A percentile compares a stretch with the other conserved stretches of the same genome.
These are phyloP conservation scores for Neopestalotiopsis sp. DNA, from an alignment of 2,329 filamentous ascomycete genomes.

Conservation along the genomic window DNA sequence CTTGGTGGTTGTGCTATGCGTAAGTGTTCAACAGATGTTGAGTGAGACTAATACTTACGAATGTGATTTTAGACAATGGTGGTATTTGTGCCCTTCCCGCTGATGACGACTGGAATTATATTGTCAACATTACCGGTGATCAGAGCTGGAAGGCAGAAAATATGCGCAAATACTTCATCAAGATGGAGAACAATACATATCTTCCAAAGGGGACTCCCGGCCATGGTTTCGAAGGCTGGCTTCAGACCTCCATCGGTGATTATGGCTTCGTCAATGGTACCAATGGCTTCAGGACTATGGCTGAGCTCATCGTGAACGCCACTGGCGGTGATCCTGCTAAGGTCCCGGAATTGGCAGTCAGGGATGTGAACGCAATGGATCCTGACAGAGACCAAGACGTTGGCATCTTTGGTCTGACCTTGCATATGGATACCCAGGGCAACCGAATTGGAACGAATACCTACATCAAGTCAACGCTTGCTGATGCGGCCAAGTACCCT, in stretches of 20 bases:
- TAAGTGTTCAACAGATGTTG: no score
- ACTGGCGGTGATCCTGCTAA: conserved; percentile 31
- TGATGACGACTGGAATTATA: conserved; percentile 36
- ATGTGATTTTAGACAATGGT: no score
- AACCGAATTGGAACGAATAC: conserved; percentile 49
- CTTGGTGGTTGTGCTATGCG: conserved; percentile 41
- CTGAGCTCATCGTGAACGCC: conserved; percentile 28
- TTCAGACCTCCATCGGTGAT: conserved; percentile 34
- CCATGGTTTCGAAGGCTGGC: conserved; percentile 34
- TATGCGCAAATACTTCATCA: conserved; percentile 32
- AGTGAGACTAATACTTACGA: no score
- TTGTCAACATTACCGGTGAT: conserved; percentile 35
- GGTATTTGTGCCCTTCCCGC: conserved; percentile 34
- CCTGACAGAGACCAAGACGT: conserved; percentile 32
- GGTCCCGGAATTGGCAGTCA: background rate
- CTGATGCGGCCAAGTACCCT: conserved; percentile 50
- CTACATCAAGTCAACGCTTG: conserved; percentile 50
- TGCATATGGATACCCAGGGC: conserved; percentile 31
- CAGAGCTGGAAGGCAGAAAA: conserved; percentile 32
- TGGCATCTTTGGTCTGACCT: conserved; percentile 32
- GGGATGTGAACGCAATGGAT: conserved; percentile 31
- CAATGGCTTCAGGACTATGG: conserved; percentile 25
- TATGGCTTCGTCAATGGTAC: conserved; percentile 27
- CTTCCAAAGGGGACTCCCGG: conserved; percentile 30
- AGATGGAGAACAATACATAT: conserved; percentile 34